phyloP scores from a whole-genome alignment of 148 eudicot genomes.

The Heliosperma pusillum region DNA sequence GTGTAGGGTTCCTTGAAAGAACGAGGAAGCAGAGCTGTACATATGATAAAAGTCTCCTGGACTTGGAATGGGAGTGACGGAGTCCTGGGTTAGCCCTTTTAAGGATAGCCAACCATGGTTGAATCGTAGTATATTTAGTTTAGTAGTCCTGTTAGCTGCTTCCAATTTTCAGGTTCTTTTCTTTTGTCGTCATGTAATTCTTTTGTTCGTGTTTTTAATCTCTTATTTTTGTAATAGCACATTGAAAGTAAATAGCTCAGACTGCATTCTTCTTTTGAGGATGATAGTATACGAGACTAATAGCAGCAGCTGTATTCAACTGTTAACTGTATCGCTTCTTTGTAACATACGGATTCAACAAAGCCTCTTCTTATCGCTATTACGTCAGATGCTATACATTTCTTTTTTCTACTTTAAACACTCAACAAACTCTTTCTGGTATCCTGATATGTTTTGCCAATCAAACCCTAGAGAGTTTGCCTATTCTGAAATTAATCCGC shows the following conservation, averaged over 20 bases:
- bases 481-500: too few relatives aligned
- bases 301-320: slow-evolving; percentile 6
- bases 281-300: slow-evolving; percentile 18
- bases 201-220: not conserved
- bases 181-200: slow-evolving; percentile 17
- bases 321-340: not conserved
- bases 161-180: not conserved
- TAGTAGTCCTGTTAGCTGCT: not conserved
- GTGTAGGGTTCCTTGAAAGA: slow-evolving; percentile 50
- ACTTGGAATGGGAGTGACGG: too few relatives aligned
- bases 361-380: too few relatives aligned
- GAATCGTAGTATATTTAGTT: slow-evolving; percentile 13
- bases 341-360: not conserved
- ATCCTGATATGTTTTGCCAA: too few relatives aligned
- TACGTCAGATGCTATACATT: too few relatives aligned
- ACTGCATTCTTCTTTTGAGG: slow-evolving; percentile 15
- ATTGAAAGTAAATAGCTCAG: not conserved
- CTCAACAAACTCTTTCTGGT: too few relatives aligned
- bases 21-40: slow-evolving; percentile 21
- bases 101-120: slow-evolving; percentile 27
- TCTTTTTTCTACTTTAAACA: too few relatives aligned
- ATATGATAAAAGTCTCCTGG: slow-evolving; percentile 5
- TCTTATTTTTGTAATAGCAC: not conserved
- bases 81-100: not conserved
- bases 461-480: too few relatives aligned